phyloP scores from a whole-genome alignment of 257 asterid genomes.

The Solanum dulcamara region DNA sequence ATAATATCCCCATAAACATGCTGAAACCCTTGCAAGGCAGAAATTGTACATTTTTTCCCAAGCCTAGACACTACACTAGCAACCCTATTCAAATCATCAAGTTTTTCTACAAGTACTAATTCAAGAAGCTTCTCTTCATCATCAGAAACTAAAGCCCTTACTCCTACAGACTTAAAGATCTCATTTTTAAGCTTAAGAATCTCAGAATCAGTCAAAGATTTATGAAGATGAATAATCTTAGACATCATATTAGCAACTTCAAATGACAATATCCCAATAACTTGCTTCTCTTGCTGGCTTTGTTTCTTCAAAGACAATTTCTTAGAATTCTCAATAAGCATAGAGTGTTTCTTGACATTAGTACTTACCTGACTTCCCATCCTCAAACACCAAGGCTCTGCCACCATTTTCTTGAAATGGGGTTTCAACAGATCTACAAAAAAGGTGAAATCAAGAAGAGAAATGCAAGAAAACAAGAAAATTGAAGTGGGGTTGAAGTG shows the following conservation, averaged over 20 bases:
- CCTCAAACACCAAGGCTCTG: constrained; percentile 75
- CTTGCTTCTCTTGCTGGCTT: constrained; percentile 23
- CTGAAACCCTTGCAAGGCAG: constrained; percentile 86
- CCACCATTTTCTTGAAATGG: constrained; percentile 48
- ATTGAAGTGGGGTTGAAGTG: not conserved
- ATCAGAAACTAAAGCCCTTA: constrained; percentile 47
- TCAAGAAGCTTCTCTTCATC: constrained; percentile 63
- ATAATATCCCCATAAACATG: constrained; percentile 82
- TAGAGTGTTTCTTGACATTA: constrained; percentile 57
- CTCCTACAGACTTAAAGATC: constrained; percentile 61
- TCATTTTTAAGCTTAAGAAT: constrained; percentile 59
- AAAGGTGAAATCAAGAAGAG: not conserved
- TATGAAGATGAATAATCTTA: constrained; percentile 68
- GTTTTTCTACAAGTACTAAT: constrained; percentile 59
- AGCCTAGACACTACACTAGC: constrained; percentile 79
- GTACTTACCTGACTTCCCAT: constrained; percentile 93
- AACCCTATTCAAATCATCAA: constrained; percentile 67
- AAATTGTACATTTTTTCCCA: constrained; percentile 79
- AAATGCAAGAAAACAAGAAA: not conserved
- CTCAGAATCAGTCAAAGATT: constrained; percentile 58
- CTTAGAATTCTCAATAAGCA: constrained; percentile 45
- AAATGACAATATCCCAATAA: constrained; percentile 74
- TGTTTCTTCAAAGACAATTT: constrained; percentile 30
- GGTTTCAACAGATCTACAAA: not conserved
- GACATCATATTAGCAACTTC: constrained; percentile 98